These are phyloP conservation scores for Angomonas deanei DNA, from an alignment of 208 protist species.

Conservation along the genomic window DNA sequence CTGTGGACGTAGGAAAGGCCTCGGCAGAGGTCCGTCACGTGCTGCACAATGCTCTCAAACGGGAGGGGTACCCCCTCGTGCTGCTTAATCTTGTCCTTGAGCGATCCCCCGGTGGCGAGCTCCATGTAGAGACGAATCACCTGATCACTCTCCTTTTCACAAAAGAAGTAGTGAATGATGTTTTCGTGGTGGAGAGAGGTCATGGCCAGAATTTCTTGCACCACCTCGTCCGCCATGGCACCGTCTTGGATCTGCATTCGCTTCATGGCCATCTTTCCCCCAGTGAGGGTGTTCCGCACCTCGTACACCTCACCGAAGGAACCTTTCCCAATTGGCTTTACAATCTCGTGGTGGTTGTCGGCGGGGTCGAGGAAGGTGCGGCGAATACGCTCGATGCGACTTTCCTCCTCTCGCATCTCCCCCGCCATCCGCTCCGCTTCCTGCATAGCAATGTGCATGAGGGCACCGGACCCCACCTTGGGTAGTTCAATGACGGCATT, in stretches of 20 bases:
- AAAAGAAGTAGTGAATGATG: constrained; percentile 93
- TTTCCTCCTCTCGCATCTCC: constrained; percentile 75
- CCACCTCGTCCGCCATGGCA: constrained; percentile 54
- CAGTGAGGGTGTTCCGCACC: constrained; percentile 78
- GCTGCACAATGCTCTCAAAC: constrained; percentile 61
- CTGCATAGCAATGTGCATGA: constrained; percentile 84
- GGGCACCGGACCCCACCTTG: constrained; percentile 53
- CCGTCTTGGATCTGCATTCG: constrained; percentile 85
- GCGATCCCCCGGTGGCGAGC: constrained; percentile 81
- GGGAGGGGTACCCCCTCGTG: constrained; percentile 50
- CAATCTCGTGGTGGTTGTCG: constrained; percentile 56
- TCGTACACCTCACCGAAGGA: constrained; percentile 88
- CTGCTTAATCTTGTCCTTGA: constrained; percentile 70
- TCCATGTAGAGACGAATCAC: constrained; percentile 90
- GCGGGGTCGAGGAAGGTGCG: constrained; percentile 61
- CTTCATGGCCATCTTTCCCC: constrained; percentile 88
- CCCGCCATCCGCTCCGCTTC: constrained; percentile 74
- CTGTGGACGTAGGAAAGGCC: constrained; percentile 89
- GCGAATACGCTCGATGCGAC: constrained; percentile 70
- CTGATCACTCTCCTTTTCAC: constrained; percentile 77
- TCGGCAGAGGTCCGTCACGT: constrained; percentile 73
- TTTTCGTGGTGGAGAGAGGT: constrained; percentile 89
- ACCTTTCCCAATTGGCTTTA: constrained; percentile 65
- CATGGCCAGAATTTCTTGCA: constrained; percentile 88
- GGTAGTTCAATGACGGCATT: constrained; percentile 78